Evolutionary conservation across 2,329 filamentous ascomycete species (phyloP), one percentile per base, ranked within the genome.

Genomic region (Berkeleyomyces rouxiae): DNA sequence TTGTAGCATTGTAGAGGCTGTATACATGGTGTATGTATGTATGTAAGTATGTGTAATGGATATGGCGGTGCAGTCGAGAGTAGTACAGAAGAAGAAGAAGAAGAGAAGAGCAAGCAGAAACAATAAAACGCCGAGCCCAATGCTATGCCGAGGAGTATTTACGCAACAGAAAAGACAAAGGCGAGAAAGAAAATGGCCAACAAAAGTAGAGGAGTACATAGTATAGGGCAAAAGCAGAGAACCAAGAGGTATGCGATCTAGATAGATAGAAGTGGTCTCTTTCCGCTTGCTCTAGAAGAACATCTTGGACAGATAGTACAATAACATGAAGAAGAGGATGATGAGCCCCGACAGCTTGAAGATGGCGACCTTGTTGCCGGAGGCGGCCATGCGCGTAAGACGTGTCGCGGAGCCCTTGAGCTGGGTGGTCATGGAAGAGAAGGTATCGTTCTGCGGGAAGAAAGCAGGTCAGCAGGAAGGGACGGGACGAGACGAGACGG

Each of bases 281-380:
- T 10, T 31, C 9, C 16, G 7, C 47, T 55, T n/a, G 31, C 4
- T 39, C 4, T 69, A 83, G 65, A 88, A 81, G 62, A 89, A 76
- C 72, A 85, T 78, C 67, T 82, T 82, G 67, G 80, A 75, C 10
- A 86, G 74, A 70, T 90, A 90, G 74, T 88, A 97, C 46, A 96
- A 70, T 63, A 90, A 73, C 61, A 97, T 69, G 57, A 95, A 84
- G 7, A 77, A 74, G 5, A 76, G 90, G 51, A 92, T 80, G 33
- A 95, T 79, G 46, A 96, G 95, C 33, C 82, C 92, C 0, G 90
- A 84, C 58, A 99, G 78, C 74, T 96, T 96, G 65, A 99, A 74
- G 46, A 97, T 86, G 13, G 93, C 92, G 47, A 96, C 82, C 69
- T 90, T 92, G 74, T 96, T 95, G 59, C 93, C 93, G 61, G 85